Percentiles rank a stretch among this genome's conserved stretches.
phyloP scores from a whole-genome alignment of 225 moss, liverwort and hornwort species.

The Ulota crispa region DNA sequence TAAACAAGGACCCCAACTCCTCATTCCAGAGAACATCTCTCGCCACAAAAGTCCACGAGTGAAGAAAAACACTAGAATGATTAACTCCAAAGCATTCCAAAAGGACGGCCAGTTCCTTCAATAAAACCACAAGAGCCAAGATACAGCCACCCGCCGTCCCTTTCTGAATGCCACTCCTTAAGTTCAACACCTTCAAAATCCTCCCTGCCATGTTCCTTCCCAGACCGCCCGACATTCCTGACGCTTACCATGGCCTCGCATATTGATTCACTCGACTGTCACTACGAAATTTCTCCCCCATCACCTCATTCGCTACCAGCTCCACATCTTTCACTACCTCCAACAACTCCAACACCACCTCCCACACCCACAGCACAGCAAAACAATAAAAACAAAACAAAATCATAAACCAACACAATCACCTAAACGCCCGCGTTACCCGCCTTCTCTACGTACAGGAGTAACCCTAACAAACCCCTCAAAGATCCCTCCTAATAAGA shows the following conservation, averaged over 20 bases:
- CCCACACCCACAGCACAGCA: no score
- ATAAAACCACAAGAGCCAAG: constrained; percentile 21
- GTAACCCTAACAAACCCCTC: constrained; percentile 14
- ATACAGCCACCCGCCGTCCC: neutral
- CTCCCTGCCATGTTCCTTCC: neutral
- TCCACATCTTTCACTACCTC: no score
- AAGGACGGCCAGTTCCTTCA: constrained; percentile 7
- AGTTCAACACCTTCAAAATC: neutral
- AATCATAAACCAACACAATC: neutral
- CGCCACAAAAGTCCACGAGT: neutral
- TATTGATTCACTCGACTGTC: neutral
- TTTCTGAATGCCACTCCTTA: neutral
- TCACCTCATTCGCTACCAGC: no score
- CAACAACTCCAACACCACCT: no score
- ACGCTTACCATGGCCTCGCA: constrained; percentile 19
- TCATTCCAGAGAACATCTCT: neutral
- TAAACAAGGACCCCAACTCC: neutral
- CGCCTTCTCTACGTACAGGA: neutral
- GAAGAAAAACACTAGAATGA: neutral
- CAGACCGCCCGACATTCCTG: neutral
- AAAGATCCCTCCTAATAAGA: neutral
- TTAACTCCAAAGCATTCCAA: neutral
- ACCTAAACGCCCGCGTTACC: neutral
- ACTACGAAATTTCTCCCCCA: neutral
- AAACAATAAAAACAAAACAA: no score